Evolutionary conservation across 2,329 filamentous ascomycete species (phyloP), one percentile per base, ranked within the genome.

Genomic region (Claviceps purpurea): DNA sequence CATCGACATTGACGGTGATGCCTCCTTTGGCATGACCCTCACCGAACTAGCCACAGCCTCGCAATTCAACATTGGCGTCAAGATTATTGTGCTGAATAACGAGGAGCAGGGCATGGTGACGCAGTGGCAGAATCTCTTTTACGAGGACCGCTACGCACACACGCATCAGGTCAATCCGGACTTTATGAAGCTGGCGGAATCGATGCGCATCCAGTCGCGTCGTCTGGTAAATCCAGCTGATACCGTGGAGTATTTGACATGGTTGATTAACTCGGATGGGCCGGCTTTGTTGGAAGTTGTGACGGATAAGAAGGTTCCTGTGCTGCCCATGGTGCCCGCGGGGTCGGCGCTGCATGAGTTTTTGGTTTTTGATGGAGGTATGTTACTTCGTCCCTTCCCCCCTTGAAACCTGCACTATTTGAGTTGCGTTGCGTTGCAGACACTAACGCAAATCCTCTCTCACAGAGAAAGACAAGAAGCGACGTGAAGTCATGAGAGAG

Each of bases 41-140:
- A 95, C 90, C 1, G 91, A 97, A 72, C 81, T 97, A 50, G 87
- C 86, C 45, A 96, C 90, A 1, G 90, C 90, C 45, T 81, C 87
- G 8, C 90, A 97, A 70, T 97, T 96, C 76, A 87, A 93, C 72
- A 95, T 97, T 66, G 90, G 87, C 57, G 84, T 95, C 69, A 96
- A 96, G 78, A 78, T 96, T 54, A 89, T 97, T 60, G 77, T 97
- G 26, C 70, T 98, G 52, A 97, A 97, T 76, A 98, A 87, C 91
- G 70, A 95, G 93, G 65, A 97, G 71, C 91, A 96, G 72, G 91
- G 91, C 51, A 97, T 97, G 91, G 90, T 97, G 44, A 96, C 90
- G 1, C 91, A 96, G 73, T 97, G 91, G 91, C 91, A 97, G 71
- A 90, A 89, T 62, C 81, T 97, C 58, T 97, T 97, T 73, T 97